Evolutionary conservation across 257 asterid species (phyloP).

Genomic region (Solanum peruvianum): DNA sequence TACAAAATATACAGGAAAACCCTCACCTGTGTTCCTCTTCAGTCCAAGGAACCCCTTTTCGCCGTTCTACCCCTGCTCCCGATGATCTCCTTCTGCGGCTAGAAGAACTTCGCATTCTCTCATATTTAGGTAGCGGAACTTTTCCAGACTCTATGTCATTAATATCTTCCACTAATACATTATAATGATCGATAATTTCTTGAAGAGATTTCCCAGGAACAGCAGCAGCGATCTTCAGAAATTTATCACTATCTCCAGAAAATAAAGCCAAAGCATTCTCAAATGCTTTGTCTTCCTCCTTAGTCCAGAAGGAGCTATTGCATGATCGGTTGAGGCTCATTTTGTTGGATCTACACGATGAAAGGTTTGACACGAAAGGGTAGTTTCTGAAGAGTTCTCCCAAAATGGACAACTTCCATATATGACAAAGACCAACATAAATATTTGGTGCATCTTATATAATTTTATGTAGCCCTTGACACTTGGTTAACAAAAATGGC

Average conservation of each 20-base stretch:
- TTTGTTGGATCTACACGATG: not conserved
- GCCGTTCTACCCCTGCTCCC: not conserved
- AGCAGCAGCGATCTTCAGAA: not conserved
- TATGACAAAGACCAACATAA: not conserved
- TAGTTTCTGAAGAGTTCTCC: not conserved
- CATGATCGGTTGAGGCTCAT: not conserved
- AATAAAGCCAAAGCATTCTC: not conserved
- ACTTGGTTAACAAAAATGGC: constrained; percentile 2
- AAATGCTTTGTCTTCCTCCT: constrained; percentile 9
- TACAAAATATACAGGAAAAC: not conserved
- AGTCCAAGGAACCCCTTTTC: constrained; percentile 31
- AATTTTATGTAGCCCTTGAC: not conserved
- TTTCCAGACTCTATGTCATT: not conserved
- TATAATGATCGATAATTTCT: not conserved
- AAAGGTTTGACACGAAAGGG: not conserved
- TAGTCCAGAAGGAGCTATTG: not conserved
- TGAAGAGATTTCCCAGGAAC: not conserved
- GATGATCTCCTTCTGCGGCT: constrained; percentile 1
- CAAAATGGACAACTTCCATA: not conserved
- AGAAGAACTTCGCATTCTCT: not conserved
- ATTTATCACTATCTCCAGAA: not conserved
- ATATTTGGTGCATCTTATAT: not conserved
- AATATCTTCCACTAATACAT: not conserved
- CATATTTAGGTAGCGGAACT: not conserved
- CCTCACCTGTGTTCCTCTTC: constrained; percentile 36